Base-by-base conservation (phyloP, 2,329 filamentous ascomycete genomes). In the Corinectria fuckeliana region DNA sequence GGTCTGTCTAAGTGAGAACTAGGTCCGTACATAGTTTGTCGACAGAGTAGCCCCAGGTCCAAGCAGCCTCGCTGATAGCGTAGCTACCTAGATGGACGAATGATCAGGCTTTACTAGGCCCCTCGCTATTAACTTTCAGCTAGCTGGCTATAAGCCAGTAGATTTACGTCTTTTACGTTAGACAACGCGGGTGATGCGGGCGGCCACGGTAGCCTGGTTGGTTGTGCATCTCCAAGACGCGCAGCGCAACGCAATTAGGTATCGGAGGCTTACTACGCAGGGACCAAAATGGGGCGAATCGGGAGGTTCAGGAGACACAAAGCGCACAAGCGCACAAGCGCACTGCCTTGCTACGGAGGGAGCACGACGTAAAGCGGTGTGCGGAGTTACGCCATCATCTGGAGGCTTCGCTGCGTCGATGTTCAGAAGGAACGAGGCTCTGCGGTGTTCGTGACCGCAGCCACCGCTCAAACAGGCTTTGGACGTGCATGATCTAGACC, bases 351-450 rank as follows among this genome's bases (percentile, higher is more conserved):
- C 21, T 9, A 16, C 26, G 8, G 9, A 28, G 20, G 16, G 21
- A 20, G n/a, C 28, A 38, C 47, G 39, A 18, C 50, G 23, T 42
- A 18, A 45, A 54, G 56, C 56, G 56, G 56, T 58, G 56, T 49
- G 30, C 44, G 44, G 18, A 18, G 10, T 14, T 36, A 45, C 48
- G 30, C 44, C 50, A 42, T 49, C 42, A 20, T 25, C 38, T 53
- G 56, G 41, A 54, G 41, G 39, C 50, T 28, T 45, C 26, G 39
- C 41, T 23, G n/a, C n/a, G 21, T 39, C 13, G 45, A 39, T 13
- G 38, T 28, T 21, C 26, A 32, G 25, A 23, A 25, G 30, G 44
- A 18, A 42, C 49, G 42, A 58, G 55, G 55, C 55, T 57, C 55
- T 57, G 54, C 21, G n/a, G 14, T 26, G 41, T 18, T 14, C 13